Percentiles rank a stretch among this genome's conserved stretches.
These are phyloP conservation scores for Prunus campanulata DNA, from an alignment of 306 rosid species.

Conservation along the genomic window DNA sequence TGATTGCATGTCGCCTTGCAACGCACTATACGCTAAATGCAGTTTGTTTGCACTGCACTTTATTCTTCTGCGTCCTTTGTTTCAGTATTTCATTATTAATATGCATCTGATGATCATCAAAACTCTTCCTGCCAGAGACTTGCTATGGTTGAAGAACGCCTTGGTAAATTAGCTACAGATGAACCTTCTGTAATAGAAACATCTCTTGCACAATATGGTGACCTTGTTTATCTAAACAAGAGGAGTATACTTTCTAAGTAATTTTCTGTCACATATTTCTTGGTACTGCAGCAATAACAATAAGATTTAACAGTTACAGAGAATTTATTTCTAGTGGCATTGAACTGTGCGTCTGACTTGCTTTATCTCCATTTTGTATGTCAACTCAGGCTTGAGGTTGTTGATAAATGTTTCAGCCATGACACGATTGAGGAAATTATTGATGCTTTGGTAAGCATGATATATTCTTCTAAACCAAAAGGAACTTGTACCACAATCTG, in stretches of 20 bases:
- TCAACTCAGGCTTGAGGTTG: conserved; percentile 59
- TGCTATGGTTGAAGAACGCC: conserved; percentile 73
- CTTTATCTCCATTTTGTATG: conserved; percentile 11
- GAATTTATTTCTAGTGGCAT: not conserved
- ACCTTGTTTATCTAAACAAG: conserved; percentile 78
- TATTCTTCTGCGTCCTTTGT: conserved; percentile 3
- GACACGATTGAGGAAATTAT: conserved; percentile 89
- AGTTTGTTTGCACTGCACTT: conserved; percentile 43
- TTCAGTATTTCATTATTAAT: conserved; percentile 18
- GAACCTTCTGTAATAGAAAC: conserved; percentile 75
- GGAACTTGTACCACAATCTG: not conserved
- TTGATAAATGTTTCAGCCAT: conserved; percentile 74
- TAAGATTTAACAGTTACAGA: not conserved
- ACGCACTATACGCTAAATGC: conserved; percentile 73
- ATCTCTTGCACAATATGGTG: conserved; percentile 85
- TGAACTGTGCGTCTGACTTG: conserved; percentile 5
- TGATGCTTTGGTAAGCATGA: conserved; percentile 80
- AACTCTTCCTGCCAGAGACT: conserved; percentile 60
- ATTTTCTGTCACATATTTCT: conserved; percentile 27
- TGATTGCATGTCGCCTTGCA: conserved; percentile 94
- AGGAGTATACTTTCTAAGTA: conserved; percentile 74
- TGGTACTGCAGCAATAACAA: not conserved
- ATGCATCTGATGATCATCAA: conserved; percentile 17
- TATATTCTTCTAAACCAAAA: not conserved
- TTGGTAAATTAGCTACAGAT: conserved; percentile 74